phyloP scores from a whole-genome alignment of 2,329 filamentous ascomycete genomes.

The Grosmannia penicillata region DNA sequence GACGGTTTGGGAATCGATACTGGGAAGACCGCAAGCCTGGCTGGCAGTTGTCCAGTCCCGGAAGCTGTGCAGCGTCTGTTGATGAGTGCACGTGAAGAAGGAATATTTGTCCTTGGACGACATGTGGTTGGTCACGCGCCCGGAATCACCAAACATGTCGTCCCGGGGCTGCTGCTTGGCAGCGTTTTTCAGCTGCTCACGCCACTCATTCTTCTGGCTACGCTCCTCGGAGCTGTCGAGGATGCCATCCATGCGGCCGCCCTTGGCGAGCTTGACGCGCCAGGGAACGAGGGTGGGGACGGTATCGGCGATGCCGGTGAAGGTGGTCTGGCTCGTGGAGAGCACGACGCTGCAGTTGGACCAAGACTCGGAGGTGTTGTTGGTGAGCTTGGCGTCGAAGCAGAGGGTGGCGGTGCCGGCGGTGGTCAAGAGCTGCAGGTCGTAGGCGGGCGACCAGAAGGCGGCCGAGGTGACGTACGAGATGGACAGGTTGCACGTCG shows the following conservation, averaged over 20 bases:
- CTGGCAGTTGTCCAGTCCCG: no score
- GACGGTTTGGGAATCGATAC: no score
- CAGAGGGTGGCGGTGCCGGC: slow-evolving; percentile 35
- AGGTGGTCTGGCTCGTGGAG: slow-evolving; percentile 48
- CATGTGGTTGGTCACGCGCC: no score
- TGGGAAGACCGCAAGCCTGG: no score
- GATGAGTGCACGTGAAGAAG: no score
- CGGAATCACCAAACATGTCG: slow-evolving; percentile 20
- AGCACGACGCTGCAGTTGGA: slow-evolving; percentile 42
- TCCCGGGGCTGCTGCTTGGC: slow-evolving; percentile 16
- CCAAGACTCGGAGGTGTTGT: slow-evolving; percentile 51
- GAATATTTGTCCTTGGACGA: no score
- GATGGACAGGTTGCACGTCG: slow-evolving; percentile 32
- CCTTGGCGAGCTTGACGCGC: slow-evolving; percentile 33
- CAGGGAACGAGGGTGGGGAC: slow-evolving; percentile 41
- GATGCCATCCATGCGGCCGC: slow-evolving; percentile 13
- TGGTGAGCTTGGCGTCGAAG: slow-evolving; percentile 48
- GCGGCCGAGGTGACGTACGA: slow-evolving; percentile 44
- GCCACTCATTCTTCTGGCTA: slow-evolving; percentile 16
- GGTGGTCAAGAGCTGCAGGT: slow-evolving; percentile 44
- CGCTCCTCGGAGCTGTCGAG: slow-evolving; percentile 25
- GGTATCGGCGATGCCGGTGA: slow-evolving; percentile 36
- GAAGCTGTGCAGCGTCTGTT: no score
- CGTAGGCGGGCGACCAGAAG: slow-evolving; percentile 46
- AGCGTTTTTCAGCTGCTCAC: slow-evolving; percentile 13